These are phyloP conservation scores for Ogataea trehalophila DNA, from an alignment of 805 yeast species.

Conservation along the genomic window DNA sequence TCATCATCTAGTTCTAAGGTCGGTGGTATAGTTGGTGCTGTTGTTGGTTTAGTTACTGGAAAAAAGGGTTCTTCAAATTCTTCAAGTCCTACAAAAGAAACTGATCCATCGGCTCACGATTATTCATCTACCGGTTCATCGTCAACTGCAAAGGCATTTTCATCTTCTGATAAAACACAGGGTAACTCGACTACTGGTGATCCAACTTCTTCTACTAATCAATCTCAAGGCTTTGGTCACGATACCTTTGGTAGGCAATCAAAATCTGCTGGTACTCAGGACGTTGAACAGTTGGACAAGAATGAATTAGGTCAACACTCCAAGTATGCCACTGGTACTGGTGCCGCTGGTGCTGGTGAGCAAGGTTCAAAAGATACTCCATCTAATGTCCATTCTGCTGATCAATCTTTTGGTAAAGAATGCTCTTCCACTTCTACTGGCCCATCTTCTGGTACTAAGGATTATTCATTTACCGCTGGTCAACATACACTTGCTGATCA, in stretches of 20 bases:
- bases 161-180: too few relatives aligned
- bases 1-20: too few relatives aligned
- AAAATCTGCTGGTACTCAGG: constrained; percentile 5
- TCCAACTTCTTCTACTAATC: constrained; percentile 1
- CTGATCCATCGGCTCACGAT: not conserved
- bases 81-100: not conserved
- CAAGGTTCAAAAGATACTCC: not conserved
- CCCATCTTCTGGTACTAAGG: not conserved
- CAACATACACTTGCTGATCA: not conserved
- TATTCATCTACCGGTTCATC: not conserved
- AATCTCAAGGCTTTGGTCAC: constrained; percentile 4
- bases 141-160: not conserved
- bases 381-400: not conserved
- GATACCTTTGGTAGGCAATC: constrained; percentile 6
- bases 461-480: not conserved
- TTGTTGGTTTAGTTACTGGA: not conserved
- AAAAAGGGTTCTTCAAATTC: not conserved
- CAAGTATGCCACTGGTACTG: constrained; percentile 9
- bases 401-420: not conserved
- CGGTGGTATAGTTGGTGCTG: not conserved
- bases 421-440: not conserved
- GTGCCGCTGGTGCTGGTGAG: constrained; percentile 10
- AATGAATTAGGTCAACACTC: constrained; percentile 10
- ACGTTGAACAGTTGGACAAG: constrained; percentile 9
- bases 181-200: too few relatives aligned